Conservation (phyloP, 495 filamentous ascomycete species). For the Neurospora sp. region DNA sequence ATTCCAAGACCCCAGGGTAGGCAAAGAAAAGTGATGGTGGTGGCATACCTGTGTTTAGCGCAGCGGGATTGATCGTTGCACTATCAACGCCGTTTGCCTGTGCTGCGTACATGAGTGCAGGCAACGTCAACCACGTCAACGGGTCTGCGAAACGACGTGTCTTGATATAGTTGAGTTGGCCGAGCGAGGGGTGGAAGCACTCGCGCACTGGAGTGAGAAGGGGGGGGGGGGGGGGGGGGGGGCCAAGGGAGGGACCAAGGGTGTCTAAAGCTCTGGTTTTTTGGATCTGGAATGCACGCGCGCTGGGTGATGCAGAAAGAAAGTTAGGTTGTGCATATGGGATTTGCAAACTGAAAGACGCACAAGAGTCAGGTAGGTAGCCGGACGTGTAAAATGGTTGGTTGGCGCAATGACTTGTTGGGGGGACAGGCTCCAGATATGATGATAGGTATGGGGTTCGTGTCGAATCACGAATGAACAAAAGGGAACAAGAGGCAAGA, state of each 20-base stretch:
- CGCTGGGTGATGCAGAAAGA: slow-evolving; percentile 28
- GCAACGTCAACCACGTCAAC: slow-evolving; percentile 30
- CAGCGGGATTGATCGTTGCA: slow-evolving; percentile 47
- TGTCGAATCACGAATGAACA: not conserved
- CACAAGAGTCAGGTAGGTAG: not conserved
- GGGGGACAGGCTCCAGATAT: not conserved
- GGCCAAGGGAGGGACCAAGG: not conserved
- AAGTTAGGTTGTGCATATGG: slow-evolving; percentile 21
- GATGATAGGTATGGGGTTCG: not conserved
- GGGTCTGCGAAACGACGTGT: slow-evolving; percentile 45
- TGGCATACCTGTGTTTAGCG: slow-evolving; percentile 43
- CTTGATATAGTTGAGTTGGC: slow-evolving; percentile 46
- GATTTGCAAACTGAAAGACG: not conserved
- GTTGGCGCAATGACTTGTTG: slow-evolving; percentile 21
- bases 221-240: slow-evolving; percentile 5
- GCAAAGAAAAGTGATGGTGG: slow-evolving; percentile 4
- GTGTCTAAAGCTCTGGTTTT: slow-evolving; percentile 20
- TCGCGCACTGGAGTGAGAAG: slow-evolving; percentile 5
- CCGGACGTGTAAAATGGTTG: slow-evolving; percentile 1
- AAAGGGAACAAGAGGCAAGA: not conserved
- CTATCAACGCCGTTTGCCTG: slow-evolving; percentile 45
- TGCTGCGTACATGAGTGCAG: slow-evolving; percentile 44
- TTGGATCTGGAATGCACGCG: slow-evolving; percentile 32
- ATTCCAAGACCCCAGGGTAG: not conserved
- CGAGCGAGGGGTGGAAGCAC: slow-evolving; percentile 5